Evolutionary conservation across 2,329 filamentous ascomycete genomes (phyloP).

Genomic region (Fusarium tupiense): DNA sequence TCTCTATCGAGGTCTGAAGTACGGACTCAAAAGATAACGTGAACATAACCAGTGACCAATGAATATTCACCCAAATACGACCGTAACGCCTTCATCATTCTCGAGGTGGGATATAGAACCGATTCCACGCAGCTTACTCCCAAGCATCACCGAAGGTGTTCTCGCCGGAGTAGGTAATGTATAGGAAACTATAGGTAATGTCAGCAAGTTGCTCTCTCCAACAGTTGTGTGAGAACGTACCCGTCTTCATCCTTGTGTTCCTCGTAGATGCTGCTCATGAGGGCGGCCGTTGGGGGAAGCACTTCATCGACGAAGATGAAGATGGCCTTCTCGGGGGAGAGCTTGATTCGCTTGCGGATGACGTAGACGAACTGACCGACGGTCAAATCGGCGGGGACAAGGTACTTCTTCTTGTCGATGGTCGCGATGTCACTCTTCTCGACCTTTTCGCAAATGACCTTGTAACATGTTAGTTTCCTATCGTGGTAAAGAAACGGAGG

Average conservation of each 20-base stretch:
- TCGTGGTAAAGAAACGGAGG: background rate
- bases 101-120: constrained; percentile 34
- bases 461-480: constrained; percentile 82
- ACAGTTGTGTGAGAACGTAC: constrained; percentile 52
- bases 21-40: constrained; percentile 36
- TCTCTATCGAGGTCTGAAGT: constrained; percentile 38
- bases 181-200: constrained; percentile 78
- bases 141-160: constrained; percentile 84
- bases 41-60: constrained; percentile 42
- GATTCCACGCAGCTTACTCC: constrained; percentile 31
- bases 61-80: constrained; percentile 44
- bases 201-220: constrained; percentile 24
- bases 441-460: constrained; percentile 99
- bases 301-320: constrained; percentile 99
- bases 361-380: constrained; percentile 99
- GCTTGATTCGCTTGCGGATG: constrained; percentile 99
- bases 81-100: constrained; percentile 51
- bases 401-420: constrained; percentile 99
- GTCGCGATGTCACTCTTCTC: constrained; percentile 99
- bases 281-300: constrained; percentile 91
- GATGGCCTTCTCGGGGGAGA: constrained; percentile 99
- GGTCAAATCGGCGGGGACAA: constrained; percentile 96
- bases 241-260: constrained; percentile 92
- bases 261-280: constrained; percentile 99
- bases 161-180: constrained; percentile 99